Base-by-base conservation (phyloP, 495 filamentous ascomycete genomes). In the Trichoderma erinaceum region DNA sequence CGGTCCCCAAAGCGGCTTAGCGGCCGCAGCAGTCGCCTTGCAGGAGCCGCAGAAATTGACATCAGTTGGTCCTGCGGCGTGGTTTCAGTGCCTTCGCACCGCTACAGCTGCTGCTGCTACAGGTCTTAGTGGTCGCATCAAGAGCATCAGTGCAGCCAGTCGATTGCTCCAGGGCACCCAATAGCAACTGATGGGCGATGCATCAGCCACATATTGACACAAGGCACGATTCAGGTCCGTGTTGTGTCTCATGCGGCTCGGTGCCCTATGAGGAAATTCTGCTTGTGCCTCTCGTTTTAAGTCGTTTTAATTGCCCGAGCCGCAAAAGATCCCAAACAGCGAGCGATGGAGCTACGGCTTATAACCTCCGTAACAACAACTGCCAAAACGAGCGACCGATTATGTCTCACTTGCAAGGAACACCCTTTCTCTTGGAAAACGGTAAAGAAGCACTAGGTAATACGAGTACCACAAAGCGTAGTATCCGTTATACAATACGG, bases 1-100 rank as follows among this genome's bases (percentile, higher is more conserved):
- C 56, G 56, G 56, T 61, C 56, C 23, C 56, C 56, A 61, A 32
- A 61, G 27, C 27, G 56, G 56, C 27, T 61, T 61, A 61, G 56
- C 25, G 23, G 48, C 21, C 21, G 48, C 56, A 61, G 15, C 21
- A 12, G 23, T 10, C 27, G 56, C 56, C 25, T 12, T 25, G 8
- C 21, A 16, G 44, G 4, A n/a, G 44, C 44, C 12, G 35, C 35
- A 38, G 35, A 38, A 38, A 38, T 4, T 29, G 29, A 29, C 29
- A 29, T 29, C 29, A 29, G 29, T 29, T 29, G 41, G 10, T 44
- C 15, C 41, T 16, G 2, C 46, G n/a, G 16, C 5, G 46, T 15
- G 15, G 13, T 6, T 50, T 50, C 46, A 50, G 46, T 5, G 46
- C 18, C 16, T 2, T 50, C 16, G 46, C n/a, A 46, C 43, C 43